Evolutionary conservation across 371 early-diverging fungal genomes (phyloP).

Genomic region (Nosema granulosis): DNA sequence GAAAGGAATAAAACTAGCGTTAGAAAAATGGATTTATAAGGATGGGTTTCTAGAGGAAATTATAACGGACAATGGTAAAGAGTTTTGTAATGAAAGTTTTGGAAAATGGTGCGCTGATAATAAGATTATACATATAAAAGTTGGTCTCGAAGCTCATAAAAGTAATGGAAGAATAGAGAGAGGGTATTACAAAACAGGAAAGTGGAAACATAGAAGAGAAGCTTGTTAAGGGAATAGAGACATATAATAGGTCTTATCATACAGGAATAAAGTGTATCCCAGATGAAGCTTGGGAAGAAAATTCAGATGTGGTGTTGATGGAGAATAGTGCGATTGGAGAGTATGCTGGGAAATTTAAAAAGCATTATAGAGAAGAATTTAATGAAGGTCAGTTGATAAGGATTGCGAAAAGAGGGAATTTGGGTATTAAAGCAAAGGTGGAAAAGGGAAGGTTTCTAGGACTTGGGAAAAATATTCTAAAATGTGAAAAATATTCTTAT

Average conservation of each 20-base stretch:
- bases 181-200: background rate
- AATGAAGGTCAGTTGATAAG: background rate
- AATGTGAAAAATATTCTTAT: slow-evolving; percentile 12
- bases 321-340: slow-evolving; percentile 18
- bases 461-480: background rate
- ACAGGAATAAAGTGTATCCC: background rate
- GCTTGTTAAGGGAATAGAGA: background rate
- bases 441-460: slow-evolving; percentile 20
- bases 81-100: background rate
- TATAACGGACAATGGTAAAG: slow-evolving; percentile 8
- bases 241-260: background rate
- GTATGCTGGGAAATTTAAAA: slow-evolving; percentile 27
- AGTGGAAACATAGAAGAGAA: background rate
- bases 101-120: background rate
- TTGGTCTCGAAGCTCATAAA: background rate
- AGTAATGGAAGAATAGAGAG: background rate
- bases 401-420: slow-evolving; percentile 14
- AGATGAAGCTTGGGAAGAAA: background rate
- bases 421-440: background rate
- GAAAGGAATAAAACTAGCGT: no score
- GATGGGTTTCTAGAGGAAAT: no score
- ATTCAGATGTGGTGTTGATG: slow-evolving; percentile 10
- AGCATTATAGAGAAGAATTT: slow-evolving; percentile 5
- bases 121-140: background rate
- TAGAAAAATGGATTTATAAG: no score